Base-by-base conservation (phyloP, 2,329 filamentous ascomycete genomes). In the Aureobasidium sp. region DNA sequence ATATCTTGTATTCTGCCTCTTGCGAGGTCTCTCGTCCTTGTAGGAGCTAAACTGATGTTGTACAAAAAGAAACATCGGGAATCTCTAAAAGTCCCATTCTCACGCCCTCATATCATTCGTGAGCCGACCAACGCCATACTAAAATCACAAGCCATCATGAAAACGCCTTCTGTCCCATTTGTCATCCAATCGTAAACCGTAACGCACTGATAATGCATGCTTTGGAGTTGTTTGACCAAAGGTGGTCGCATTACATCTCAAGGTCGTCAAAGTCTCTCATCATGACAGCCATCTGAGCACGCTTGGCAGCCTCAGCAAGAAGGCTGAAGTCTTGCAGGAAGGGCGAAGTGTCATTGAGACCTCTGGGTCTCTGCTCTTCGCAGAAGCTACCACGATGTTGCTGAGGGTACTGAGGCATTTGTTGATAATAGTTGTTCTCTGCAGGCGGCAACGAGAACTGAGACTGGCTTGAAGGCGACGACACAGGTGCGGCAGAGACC, bases 281-380 rank as follows among this genome's bases (percentile, higher is more conserved):
- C 73, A 97, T 79, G 70, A 92, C 86, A 46, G 90, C 90, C 81
- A 97, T 89, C 76, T 97, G 91, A 10, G 93, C 93, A 46, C 92
- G 82, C 77, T 96, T 96, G 47, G 92, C 93, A 1, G 93, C 93
- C 79, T 97, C 93, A 39, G 92, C 92, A 46, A 97, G 83, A 34
- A 97, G 83, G 63, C 84, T 93, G 71, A 93, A 90, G 74, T 96
- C 88, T 69, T 87, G 85, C 64, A 96, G 81, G 71, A 92, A 92
- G 4, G 80, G 81, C 10, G 80, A 79, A 1, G 82, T 84, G 69
- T 79, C 77, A 43, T 75, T 74, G 37, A 64, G 64, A 9, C 71
- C 72, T 15, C 48, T 56, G 36, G 70, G 70, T 66, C 71, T 68
- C 65, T 72, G 70, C 36, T 51, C 44, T 34, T 60, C 57, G 46